Evolutionary conservation across 2,329 filamentous ascomycete species (phyloP).

Genomic region (Amesomyces nigricolor): DNA sequence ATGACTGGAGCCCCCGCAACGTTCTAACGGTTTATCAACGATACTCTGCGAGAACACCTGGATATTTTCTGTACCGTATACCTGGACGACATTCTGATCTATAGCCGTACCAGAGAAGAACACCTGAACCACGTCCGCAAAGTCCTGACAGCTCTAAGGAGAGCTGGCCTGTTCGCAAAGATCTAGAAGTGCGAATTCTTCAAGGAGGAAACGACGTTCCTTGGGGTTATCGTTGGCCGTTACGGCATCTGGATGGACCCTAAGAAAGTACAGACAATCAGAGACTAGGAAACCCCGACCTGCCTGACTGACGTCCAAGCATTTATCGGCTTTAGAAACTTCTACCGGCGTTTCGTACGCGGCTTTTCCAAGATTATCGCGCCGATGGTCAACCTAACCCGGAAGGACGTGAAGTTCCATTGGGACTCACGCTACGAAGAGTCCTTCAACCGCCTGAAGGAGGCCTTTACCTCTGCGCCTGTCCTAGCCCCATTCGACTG

Average conservation of each 20-base stretch:
- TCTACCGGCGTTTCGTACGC: slow-evolving; percentile 1
- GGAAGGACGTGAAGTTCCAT: background rate
- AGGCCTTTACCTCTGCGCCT: background rate
- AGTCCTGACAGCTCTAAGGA: background rate
- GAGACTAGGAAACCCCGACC: background rate
- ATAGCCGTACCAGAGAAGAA: background rate
- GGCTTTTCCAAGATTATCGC: background rate
- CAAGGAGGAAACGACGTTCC: background rate
- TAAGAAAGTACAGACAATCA: background rate
- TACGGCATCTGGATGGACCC: background rate
- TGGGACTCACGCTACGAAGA: background rate
- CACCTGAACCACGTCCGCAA: background rate
- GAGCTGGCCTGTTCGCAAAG: background rate
- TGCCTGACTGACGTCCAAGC: background rate
- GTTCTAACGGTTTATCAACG: slow-evolving; percentile 17
- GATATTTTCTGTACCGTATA: slow-evolving; percentile 15
- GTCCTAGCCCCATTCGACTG: background rate
- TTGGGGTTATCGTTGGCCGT: background rate
- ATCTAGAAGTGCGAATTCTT: background rate
- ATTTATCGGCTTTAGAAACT: slow-evolving; percentile 5
- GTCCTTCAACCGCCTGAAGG: background rate
- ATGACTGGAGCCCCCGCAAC: slow-evolving; percentile 21
- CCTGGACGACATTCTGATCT: slow-evolving; percentile 14
- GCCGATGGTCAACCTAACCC: background rate
- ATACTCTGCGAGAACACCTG: background rate